These are phyloP conservation scores for Tephrocybe sp. DNA, from an alignment of 768 basidiomycete species.

Conservation along the genomic window DNA sequence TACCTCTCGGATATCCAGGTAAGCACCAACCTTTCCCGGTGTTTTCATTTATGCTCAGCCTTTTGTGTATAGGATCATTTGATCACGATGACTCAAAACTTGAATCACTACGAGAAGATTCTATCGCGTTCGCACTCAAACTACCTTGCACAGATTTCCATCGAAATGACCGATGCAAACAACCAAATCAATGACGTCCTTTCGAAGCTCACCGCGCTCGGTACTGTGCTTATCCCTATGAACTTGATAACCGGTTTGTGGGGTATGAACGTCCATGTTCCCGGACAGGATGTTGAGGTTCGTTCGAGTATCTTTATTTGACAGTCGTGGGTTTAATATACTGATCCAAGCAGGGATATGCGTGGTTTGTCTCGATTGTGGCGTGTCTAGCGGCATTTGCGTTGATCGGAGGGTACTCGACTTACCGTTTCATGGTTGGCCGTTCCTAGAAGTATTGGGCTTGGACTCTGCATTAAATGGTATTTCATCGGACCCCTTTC, in stretches of 20 bases:
- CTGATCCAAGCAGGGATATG: conserved; percentile 50
- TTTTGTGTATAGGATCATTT: conserved; percentile 69
- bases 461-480: not conserved
- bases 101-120: conserved; percentile 99
- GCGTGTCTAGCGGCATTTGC: conserved; percentile 80
- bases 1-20: conserved; percentile 95
- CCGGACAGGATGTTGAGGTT: conserved; percentile 67
- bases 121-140: conserved; percentile 98
- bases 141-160: conserved; percentile 98
- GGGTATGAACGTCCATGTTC: conserved; percentile 99
- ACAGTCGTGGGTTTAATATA: conserved; percentile 20
- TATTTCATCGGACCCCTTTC: too few species aligned
- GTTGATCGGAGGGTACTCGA: conserved; percentile 72
- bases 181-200: conserved; percentile 99
- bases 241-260: conserved; percentile 95
- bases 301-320: conserved; percentile 17
- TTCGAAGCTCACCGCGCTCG: conserved; percentile 93
- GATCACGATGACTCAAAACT: conserved; percentile 99
- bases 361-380: conserved; percentile 90
- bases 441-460: conserved; percentile 17
- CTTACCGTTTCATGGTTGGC: conserved; percentile 72
- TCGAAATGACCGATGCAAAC: conserved; percentile 99
- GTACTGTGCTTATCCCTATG: conserved; percentile 97
- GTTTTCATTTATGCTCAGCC: not conserved
- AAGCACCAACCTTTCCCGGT: not conserved